These are phyloP conservation scores for Arachis hypogaea DNA, from an alignment of 306 rosid species.

Conservation along the genomic window DNA sequence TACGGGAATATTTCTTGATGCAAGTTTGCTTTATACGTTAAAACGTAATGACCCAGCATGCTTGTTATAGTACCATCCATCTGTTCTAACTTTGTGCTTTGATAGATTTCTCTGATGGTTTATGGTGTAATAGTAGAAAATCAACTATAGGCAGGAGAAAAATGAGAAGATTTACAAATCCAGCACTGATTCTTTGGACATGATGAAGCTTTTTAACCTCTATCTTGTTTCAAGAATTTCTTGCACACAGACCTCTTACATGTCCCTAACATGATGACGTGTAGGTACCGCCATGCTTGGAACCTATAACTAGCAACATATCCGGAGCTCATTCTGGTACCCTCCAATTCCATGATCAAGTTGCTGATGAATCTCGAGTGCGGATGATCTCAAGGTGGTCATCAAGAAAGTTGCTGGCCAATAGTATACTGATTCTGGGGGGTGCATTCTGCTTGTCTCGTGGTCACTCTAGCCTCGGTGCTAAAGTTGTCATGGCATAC, in stretches of 20 bases:
- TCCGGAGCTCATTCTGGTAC: conserved; percentile 41
- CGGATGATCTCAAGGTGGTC: conserved; percentile 47
- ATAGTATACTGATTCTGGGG: conserved; percentile 72
- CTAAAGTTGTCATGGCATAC: conserved; percentile 83
- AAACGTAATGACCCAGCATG: conserved; percentile 19
- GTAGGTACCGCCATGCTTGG: conserved; percentile 69
- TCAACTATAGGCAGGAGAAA: conserved; percentile 15
- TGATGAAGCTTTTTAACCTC: neutral
- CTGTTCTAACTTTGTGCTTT: conserved; percentile 5
- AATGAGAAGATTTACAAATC: conserved; percentile 7
- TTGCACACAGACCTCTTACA: neutral
- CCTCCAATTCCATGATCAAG: conserved; percentile 32
- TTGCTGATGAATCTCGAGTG: conserved; percentile 38
- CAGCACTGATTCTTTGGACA: no score
- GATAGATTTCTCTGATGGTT: conserved; percentile 16
- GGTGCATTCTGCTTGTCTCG: conserved; percentile 78
- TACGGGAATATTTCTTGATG: conserved; percentile 8
- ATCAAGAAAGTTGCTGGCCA: conserved; percentile 67
- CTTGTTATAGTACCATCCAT: conserved; percentile 1
- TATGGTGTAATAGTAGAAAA: conserved; percentile 22
- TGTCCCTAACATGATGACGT: conserved; percentile 34
- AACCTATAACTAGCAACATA: conserved; percentile 36
- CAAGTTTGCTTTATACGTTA: conserved; percentile 13
- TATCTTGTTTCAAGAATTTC: no score
- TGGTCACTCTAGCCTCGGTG: conserved; percentile 84